These are phyloP conservation scores for Neurospora sp. DNA, from an alignment of 495 filamentous ascomycete genomes.

Conservation along the genomic window DNA sequence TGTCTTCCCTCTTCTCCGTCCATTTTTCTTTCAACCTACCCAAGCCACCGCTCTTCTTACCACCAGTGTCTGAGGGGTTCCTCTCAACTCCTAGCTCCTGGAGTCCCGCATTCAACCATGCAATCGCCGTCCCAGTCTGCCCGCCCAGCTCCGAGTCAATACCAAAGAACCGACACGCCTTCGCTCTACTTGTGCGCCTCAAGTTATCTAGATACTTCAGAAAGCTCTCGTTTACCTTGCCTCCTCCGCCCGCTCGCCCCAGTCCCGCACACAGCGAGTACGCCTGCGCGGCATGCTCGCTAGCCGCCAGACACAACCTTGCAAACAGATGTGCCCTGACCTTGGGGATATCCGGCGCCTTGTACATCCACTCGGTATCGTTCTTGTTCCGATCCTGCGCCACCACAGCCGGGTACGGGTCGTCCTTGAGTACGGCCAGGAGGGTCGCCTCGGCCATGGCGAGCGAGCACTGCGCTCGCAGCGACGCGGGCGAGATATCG, in stretches of 20 bases:
- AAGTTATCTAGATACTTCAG: conserved; percentile 65
- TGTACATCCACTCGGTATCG: conserved; percentile 89
- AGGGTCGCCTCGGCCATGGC: conserved; percentile 83
- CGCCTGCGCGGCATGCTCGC: conserved; percentile 56
- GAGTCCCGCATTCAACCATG: conserved; percentile 67
- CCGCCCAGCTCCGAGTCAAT: conserved; percentile 78
- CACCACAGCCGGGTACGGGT: conserved; percentile 75
- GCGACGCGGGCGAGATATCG: conserved; percentile 55
- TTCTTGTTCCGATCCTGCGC: conserved; percentile 66
- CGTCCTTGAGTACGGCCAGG: conserved; percentile 81
- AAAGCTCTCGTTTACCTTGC: conserved; percentile 52
- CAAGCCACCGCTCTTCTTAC: conserved; percentile 43
- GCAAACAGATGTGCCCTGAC: conserved; percentile 82
- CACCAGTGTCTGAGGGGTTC: conserved; percentile 11
- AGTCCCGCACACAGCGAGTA: conserved; percentile 37
- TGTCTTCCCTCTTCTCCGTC: conserved; percentile 58
- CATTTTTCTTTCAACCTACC: conserved; percentile 62
- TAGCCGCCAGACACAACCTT: conserved; percentile 70
- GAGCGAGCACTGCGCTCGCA: conserved; percentile 62
- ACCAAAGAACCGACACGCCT: conserved; percentile 81
- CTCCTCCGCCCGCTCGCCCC: conserved; percentile 14
- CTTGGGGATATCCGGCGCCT: conserved; percentile 72
- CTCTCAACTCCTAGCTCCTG: conserved; percentile 54
- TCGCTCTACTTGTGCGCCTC: conserved; percentile 59
- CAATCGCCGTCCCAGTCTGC: conserved; percentile 71